Evolutionary conservation across 371 early-diverging fungal genomes (phyloP), one percentile per base, ranked within the genome.

Genomic region (Mucor plumbeus): DNA sequence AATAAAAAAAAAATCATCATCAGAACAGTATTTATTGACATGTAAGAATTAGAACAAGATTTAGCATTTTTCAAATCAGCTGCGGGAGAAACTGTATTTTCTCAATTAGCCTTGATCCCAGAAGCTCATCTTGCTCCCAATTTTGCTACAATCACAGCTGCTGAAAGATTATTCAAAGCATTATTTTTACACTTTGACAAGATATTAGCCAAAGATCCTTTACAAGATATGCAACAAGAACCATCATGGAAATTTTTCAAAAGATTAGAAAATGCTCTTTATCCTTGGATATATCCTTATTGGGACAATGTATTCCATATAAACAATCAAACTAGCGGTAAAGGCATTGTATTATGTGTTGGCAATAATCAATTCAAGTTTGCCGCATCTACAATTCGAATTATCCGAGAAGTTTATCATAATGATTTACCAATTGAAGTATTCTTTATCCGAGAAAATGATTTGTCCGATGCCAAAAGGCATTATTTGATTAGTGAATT

Each of bases 381-480:
- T 44, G 89, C 91, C 10, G 70, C 79, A 17, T 80, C 84, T 14
- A 72, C 89, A 5, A 81, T 91, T 31, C 71, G 76, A 21, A 77
- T 84, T 1, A 68, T 93, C 26, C 85, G 92, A 0, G 61, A 74
- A 9, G 71, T 90, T 3, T 77, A 87, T 21, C 74, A 84, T 62
- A 85, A 84, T 6, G 74, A 77, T 15, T 73, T 93, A 3, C 94
- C 92, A 0, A 89, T 92, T 31, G 87, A 92, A 65, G 74, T 92
- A 6, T 88, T 86, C 55, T 83, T 87, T 64, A 81, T 80, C 43
- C 88, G 87, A 14, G 81, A 83, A 0, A 47, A 71, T 0, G 92
- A 92, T 59, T 72, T 90, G 4, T 70, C 77, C 0, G 13, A 36
- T 0, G 78, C 72, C 8, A 72, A 76, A 21, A 72, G 77, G 26